Evolutionary conservation across 805 yeast genomes (phyloP).

Genomic region (Pichia manshurica): DNA sequence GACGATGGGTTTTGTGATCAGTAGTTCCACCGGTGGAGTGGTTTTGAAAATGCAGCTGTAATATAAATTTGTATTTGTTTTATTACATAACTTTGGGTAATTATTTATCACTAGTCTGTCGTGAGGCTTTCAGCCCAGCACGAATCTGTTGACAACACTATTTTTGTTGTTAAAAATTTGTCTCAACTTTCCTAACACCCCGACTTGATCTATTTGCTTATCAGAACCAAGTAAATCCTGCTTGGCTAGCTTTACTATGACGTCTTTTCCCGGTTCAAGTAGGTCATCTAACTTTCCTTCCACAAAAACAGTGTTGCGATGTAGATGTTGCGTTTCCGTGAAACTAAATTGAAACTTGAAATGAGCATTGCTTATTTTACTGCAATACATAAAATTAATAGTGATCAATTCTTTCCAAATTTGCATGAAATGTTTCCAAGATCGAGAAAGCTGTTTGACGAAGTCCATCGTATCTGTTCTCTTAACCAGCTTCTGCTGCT

Average conservation of each 20-base stretch:
- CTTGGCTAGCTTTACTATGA: not conserved
- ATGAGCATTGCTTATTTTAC: not conserved
- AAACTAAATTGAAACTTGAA: conserved; percentile 6
- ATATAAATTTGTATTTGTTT: too few species aligned
- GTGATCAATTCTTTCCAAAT: conserved; percentile 13
- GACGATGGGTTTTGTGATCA: conserved; percentile 5
- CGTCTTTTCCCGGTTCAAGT: not conserved
- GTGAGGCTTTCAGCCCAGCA: not conserved
- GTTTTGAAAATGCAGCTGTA: too few species aligned
- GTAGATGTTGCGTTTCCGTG: not conserved
- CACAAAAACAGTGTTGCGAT: not conserved
- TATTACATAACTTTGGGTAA: too few species aligned
- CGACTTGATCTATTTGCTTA: not conserved
- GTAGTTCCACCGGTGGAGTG: not conserved
- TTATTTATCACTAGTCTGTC: too few species aligned
- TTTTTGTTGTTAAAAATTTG: conserved; percentile 1
- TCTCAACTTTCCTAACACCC: not conserved
- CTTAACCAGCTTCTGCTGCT: not conserved
- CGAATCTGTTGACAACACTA: conserved; percentile 7
- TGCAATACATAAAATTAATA: conserved; percentile 6
- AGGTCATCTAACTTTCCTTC: conserved; percentile 5
- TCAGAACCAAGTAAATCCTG: not conserved
- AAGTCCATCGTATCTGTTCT: not conserved
- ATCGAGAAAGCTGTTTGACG: not conserved
- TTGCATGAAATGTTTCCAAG: conserved; percentile 7